These are phyloP conservation scores for Podosphaera xanthii DNA, from an alignment of 2,329 filamentous ascomycete genomes.

Conservation along the genomic window DNA sequence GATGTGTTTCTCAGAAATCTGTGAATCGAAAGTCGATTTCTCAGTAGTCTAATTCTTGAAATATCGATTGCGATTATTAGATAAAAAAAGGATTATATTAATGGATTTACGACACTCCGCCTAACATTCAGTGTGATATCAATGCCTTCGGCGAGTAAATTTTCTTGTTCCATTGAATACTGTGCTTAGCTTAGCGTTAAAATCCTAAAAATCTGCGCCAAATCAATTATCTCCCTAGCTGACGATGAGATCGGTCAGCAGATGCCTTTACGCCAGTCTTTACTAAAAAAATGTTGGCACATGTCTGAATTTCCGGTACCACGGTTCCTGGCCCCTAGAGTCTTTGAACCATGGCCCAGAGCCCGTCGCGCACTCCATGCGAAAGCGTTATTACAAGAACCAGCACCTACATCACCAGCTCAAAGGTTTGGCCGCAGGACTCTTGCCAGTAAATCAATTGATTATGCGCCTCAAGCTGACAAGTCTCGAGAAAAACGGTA, in stretches of 20 bases:
- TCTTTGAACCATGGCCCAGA: slow-evolving; percentile 15
- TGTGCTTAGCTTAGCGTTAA: slow-evolving; percentile 1
- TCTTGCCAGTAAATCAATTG: neutral
- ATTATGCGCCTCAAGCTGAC: neutral
- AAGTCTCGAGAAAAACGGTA: neutral
- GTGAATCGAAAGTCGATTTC: no score
- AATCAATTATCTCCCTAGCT: slow-evolving; percentile 4
- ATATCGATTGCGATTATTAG: neutral
- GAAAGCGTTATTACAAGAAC: neutral
- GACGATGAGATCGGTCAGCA: slow-evolving; percentile 6
- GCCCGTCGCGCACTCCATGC: neutral
- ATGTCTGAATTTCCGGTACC: slow-evolving; percentile 14
- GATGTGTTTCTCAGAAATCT: no score
- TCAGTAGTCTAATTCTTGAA: neutral
- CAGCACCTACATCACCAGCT: neutral
- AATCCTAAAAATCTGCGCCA: neutral
- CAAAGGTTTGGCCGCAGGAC: neutral
- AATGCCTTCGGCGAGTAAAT: no score
- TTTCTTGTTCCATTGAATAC: no score
- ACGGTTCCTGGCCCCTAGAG: slow-evolving; percentile 15
- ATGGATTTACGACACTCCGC: no score
- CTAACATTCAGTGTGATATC: no score
- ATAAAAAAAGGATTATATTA: no score
- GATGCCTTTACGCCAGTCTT: slow-evolving; percentile 14
- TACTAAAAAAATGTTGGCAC: slow-evolving; percentile 12